Conservation (phyloP, 1,284 basidiomycete species). For the Moesziomyces sp. region DNA sequence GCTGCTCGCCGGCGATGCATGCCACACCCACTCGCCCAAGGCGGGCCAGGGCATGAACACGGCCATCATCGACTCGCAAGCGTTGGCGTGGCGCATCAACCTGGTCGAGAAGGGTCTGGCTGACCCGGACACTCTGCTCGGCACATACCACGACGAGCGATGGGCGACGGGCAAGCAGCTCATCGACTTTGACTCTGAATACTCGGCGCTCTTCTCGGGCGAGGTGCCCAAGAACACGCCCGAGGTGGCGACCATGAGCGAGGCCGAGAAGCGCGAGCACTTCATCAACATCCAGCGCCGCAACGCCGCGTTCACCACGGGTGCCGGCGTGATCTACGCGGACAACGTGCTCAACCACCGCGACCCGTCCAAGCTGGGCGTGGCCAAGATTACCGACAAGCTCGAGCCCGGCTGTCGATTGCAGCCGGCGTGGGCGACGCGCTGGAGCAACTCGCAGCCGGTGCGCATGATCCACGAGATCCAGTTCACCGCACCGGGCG, state of each 20-base stretch:
- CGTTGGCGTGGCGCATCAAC: conserved; percentile 69
- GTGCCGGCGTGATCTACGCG: conserved; percentile 57
- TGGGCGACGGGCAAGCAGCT: conserved; percentile 68
- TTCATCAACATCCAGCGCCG: conserved; percentile 61
- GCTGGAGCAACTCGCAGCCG: conserved; percentile 75
- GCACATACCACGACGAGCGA: conserved; percentile 69
- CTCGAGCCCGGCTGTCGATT: conserved; percentile 55
- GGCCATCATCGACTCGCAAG: conserved; percentile 69
- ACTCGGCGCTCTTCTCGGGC: conserved; percentile 68
- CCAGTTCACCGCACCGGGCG: conserved; percentile 73
- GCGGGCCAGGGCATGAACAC: conserved; percentile 69
- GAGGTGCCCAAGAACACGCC: conserved; percentile 62
- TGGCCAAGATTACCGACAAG: conserved; percentile 41
- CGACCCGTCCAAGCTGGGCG: conserved; percentile 48
- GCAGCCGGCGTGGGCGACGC: conserved; percentile 71
- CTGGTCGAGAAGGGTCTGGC: conserved; percentile 69
- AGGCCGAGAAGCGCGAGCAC: conserved; percentile 56
- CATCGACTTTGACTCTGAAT: conserved; percentile 69
- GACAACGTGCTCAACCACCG: conserved; percentile 62
- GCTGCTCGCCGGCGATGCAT: conserved; percentile 69
- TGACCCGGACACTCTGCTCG: conserved; percentile 62
- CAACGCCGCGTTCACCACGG: conserved; percentile 63
- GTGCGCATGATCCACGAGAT: conserved; percentile 78
- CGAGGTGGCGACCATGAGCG: conserved; percentile 51
- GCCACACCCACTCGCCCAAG: conserved; percentile 70